phyloP scores from a whole-genome alignment of 2,329 filamentous ascomycete genomes.

The Trichoderma atrobrunneum region DNA sequence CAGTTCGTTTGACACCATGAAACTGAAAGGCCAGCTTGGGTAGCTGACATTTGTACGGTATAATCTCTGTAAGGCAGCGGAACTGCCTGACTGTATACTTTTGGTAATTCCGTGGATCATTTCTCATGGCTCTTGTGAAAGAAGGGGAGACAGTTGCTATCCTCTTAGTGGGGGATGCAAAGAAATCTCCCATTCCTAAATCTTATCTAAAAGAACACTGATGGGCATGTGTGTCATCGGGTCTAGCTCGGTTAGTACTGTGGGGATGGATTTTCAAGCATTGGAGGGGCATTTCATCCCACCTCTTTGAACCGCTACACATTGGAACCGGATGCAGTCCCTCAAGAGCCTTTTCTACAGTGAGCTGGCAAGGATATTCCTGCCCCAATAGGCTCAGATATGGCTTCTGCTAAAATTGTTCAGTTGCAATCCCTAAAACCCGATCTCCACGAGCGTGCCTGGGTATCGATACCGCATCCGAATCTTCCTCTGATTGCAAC shows the following conservation, averaged over 20 bases:
- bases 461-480: slow-evolving; percentile 83
- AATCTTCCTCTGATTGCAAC: slow-evolving; percentile 85
- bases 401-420: slow-evolving; percentile 32
- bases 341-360: not conserved
- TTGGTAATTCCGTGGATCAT: not conserved
- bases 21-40: not conserved
- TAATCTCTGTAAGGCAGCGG: not conserved
- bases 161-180: not conserved
- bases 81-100: not conserved
- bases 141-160: not conserved
- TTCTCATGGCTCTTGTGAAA: not conserved
- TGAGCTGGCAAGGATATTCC: not conserved
- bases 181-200: not conserved
- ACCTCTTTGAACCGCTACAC: not conserved
- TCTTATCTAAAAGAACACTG: not conserved
- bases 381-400: not conserved
- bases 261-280: not conserved
- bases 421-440: slow-evolving; percentile 52
- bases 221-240: not conserved
- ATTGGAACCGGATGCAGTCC: not conserved
- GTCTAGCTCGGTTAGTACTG: not conserved
- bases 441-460: slow-evolving; percentile 69
- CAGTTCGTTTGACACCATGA: not conserved
- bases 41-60: not conserved
- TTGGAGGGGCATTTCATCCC: slow-evolving; percentile 2